Evolutionary conservation across 768 basidiomycete species (phyloP), one percentile per base, ranked within the genome.

Genomic region (Strobilomyces echinocephalus): DNA sequence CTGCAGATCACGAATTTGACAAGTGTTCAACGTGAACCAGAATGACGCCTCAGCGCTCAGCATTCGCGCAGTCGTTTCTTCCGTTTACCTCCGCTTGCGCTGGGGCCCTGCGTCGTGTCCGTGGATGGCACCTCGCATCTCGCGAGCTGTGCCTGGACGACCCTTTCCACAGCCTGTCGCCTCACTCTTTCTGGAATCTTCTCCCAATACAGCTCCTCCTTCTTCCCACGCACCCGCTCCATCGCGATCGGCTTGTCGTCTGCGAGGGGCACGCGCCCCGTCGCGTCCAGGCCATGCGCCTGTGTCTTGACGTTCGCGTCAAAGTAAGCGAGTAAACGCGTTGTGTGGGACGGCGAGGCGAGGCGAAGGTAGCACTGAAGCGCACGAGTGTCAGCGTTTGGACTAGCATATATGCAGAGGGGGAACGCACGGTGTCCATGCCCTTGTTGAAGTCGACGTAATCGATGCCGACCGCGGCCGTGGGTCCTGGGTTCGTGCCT

Each of bases 391-490:
- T 28, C 3, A 41, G 34, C 31, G 6, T 16, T 28, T 10, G 9
- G 14, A 38, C 14, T 18, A 4, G 8, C n/a, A 18, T 9, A 26
- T 11, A 33, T n/a, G 6, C 5, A 28, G 12, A 28, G 2, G 5
- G 20, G 9, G 46, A 2, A 45, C 82, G 43, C 60, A 90, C 89
- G 16, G 79, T 76, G 57, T 88, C 83, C 76, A 87, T 82, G 15
- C 87, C 85, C 65, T 90, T 91, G 58, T 65, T 82, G 65, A 81
- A 91, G 68, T 92, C 90, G 16, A 91, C 78, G 51, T 93, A 93
- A 62, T 91, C 87, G 28, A 92, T 66, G 2, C 74, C 79, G 8
- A 50, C 0, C 11, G 34, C 16, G n/a, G 10, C 34, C 8, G 30
- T 26, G 54, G 33, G 16, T 5, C 42, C 15, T 14, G 1, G 34